Percentiles rank a stretch among this genome's conserved stretches.
These are phyloP conservation scores for Auricularia heimuer DNA, from an alignment of 768 basidiomycete genomes.

Conservation along the genomic window DNA sequence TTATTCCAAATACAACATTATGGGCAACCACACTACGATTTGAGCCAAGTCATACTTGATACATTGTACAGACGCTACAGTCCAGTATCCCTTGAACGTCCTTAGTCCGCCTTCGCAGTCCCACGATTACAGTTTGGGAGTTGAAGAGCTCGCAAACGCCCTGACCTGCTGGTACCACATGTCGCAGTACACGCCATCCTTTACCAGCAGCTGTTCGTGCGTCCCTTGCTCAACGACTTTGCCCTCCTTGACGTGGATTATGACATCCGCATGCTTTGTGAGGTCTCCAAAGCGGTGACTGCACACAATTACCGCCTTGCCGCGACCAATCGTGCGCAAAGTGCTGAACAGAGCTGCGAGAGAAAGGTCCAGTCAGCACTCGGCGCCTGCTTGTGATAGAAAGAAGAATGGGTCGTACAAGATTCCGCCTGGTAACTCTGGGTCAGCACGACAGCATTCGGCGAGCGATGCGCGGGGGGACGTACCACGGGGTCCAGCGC, in stretches of 20 bases:
- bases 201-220: slow-evolving; percentile 46
- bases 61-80: no score
- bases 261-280: slow-evolving; percentile 3
- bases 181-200: slow-evolving; percentile 56
- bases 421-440: no score
- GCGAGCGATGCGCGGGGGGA: background rate
- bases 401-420: background rate
- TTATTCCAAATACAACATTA: no score
- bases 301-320: background rate
- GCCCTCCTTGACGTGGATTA: slow-evolving; percentile 1
- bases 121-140: background rate
- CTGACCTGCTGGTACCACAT: slow-evolving; percentile 67
- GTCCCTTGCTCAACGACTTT: slow-evolving; percentile 11
- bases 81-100: no score
- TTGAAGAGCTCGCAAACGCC: slow-evolving; percentile 33
- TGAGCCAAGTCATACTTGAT: no score
- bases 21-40: no score
- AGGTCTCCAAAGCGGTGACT: slow-evolving; percentile 8
- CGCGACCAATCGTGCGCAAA: background rate
- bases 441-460: background rate
- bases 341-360: background rate
- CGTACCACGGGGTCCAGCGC: background rate
- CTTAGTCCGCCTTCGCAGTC: no score
- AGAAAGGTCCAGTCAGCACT: background rate
- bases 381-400: background rate